Percentiles rank a stretch among this genome's conserved stretches.
phyloP scores from a whole-genome alignment of 352 stramenopile genomes.

The Pythium rishiriense region DNA sequence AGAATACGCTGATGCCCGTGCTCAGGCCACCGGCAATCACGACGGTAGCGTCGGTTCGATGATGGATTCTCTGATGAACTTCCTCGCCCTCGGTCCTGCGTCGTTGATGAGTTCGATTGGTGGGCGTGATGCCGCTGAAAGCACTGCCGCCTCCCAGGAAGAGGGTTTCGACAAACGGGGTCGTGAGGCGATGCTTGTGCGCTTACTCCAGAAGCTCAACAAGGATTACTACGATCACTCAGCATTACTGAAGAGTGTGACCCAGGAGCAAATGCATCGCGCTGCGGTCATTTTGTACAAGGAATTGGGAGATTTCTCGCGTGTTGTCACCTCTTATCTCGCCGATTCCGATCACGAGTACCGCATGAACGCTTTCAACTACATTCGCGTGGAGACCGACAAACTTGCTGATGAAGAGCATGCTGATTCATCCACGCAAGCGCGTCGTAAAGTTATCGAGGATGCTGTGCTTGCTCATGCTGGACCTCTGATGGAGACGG shows the following conservation, averaged over 20 bases:
- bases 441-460: slow-evolving; percentile 70
- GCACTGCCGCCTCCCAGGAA: slow-evolving; percentile 65
- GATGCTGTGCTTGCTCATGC: slow-evolving; percentile 75
- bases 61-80: slow-evolving; percentile 90
- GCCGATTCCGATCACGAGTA: slow-evolving; percentile 80
- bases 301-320: slow-evolving; percentile 68
- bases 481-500: slow-evolving; percentile 84
- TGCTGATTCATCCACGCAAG: slow-evolving; percentile 29
- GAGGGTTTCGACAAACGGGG: slow-evolving; percentile 84
- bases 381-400: slow-evolving; percentile 69
- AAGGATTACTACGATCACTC: slow-evolving; percentile 82
- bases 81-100: slow-evolving; percentile 73
- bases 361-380: slow-evolving; percentile 82
- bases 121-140: slow-evolving; percentile 9
- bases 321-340: slow-evolving; percentile 80
- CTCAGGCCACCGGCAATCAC: slow-evolving; percentile 48
- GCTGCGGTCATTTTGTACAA: slow-evolving; percentile 83
- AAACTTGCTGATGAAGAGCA: slow-evolving; percentile 46
- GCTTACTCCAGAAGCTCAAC: slow-evolving; percentile 80
- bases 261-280: slow-evolving; percentile 77
- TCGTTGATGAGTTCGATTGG: slow-evolving; percentile 46
- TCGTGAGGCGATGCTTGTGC: slow-evolving; percentile 82
- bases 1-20: slow-evolving; percentile 76
- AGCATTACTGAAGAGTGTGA: slow-evolving; percentile 70
- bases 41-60: slow-evolving; percentile 51